Base-by-base conservation (phyloP, 805 yeast genomes). In the Barnettozyma salicaria region DNA sequence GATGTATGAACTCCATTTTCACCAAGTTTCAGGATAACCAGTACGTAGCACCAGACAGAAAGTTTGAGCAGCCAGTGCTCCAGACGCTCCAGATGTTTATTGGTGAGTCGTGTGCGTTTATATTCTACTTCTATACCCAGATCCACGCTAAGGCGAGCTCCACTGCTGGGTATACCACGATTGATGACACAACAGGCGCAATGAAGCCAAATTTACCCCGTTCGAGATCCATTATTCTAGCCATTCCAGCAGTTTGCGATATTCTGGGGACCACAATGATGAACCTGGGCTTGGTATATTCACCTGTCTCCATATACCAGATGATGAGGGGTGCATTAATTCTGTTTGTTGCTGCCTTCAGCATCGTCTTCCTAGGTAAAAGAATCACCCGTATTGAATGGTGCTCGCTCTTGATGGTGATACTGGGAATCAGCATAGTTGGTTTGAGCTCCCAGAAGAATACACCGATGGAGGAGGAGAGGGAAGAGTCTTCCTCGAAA, bases 291-390 rank as follows among this genome's bases (percentile, higher is more conserved):
- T 64, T 84, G 42, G 56, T 81, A 18, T 78, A 76, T 57, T 77
- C 79, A 1, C 90, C 92, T 0, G 92, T 83, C 7, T 80, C 88
- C 1, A 71, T 83, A 34, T 84, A 82, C 57, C 94, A 84, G 56
- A 84, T 84, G 94, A 78, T 82, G n/a, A 65, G 94, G 45, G 92
- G 94, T 3, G 74, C 87, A 0, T 62, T 82, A 28, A 84, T 84
- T 29, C 59, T 84, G 28, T 82, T 81, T 60, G 94, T 83, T 18
- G 94, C 89, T 1, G 57, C 77, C 12, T 68, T 82, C 51, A 77
- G 86, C 17, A 79, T 79, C 26, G 19, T 78, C 1, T 80, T 82
- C 50, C 67, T 84, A 44, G 63, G 70, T 32, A 68, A 75, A 28
- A 59, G 55, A 14, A 75, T 84, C 32, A 64, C 77, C 8, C 67